Evolutionary conservation across 345 rosid species (phyloP).

Genomic region (Camelina hispida): DNA sequence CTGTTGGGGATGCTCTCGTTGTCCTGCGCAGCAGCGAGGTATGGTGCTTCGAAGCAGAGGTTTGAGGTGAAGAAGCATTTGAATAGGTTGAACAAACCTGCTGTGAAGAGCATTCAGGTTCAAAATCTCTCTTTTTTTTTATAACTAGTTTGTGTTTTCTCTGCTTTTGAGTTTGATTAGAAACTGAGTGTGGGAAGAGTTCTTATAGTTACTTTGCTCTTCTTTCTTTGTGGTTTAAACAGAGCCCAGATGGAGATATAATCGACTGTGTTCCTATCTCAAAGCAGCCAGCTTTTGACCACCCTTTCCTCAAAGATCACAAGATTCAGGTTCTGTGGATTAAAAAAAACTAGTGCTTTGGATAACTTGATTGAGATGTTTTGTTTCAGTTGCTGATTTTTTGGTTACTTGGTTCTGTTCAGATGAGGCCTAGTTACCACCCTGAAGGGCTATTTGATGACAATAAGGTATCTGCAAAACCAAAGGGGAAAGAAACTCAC

Average conservation of each 20-base stretch:
- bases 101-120: conserved; percentile 82
- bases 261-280: conserved; percentile 89
- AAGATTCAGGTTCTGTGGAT: conserved; percentile 76
- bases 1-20: conserved; percentile 52
- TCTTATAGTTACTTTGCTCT: too few species aligned
- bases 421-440: conserved; percentile 88
- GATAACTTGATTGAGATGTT: not conserved
- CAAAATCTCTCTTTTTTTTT: not conserved
- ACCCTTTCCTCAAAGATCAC: conserved; percentile 93
- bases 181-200: not conserved
- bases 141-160: not conserved
- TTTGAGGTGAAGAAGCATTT: conserved; percentile 79
- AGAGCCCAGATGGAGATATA: conserved; percentile 77
- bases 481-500: conserved; percentile 61
- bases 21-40: conserved; percentile 64
- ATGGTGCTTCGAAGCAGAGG: conserved; percentile 63
- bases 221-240: conserved; percentile 29
- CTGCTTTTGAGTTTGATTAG: conserved; percentile 16
- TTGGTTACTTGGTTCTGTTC: conserved; percentile 27
- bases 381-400: not conserved
- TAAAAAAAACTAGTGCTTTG: not conserved
- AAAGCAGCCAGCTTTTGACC: conserved; percentile 95
- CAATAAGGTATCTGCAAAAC: conserved; percentile 56
- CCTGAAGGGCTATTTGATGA: conserved; percentile 83
- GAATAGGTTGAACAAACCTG: conserved; percentile 84